Evolutionary conservation across 1,284 basidiomycete genomes (phyloP), one percentile per base, ranked within the genome.

Genomic region (Phellinidium pouzarii): DNA sequence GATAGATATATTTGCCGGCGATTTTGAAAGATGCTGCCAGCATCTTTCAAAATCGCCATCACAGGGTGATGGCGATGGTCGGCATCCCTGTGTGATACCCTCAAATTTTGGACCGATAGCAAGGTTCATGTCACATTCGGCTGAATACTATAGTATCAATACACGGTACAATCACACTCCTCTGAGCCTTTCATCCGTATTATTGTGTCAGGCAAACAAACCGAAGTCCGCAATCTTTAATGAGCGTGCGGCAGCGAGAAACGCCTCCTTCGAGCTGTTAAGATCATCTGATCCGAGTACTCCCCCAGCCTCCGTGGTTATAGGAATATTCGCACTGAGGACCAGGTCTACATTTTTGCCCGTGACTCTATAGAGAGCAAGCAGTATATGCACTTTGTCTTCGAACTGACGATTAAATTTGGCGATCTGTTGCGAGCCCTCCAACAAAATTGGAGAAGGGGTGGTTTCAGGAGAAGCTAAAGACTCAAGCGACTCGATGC

Each of bases 341-440:
- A 94, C 85, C 19, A 95, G 65, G 65, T 96, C 94, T 6, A 84
- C 78, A 25, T 71, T 71, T 65, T 86, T 90, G 48, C 68, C 65
- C 59, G 76, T 66, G n/a, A 93, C 70, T 23, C 93, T 80, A 69
- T 84, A 94, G 7, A 97, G 71, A 7, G 84, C 90, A 62, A 95
- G 72, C 17, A 82, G 74, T 56, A 95, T 83, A 51, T 77, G 77
- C 41, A 96, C 86, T 47, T 80, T 71, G 67, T 88, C 92, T 34
- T 73, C 70, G 4, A 58, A 59, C 9, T 70, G 55, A 53, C 72
- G 68, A 65, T 90, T 89, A 75, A 88, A 94, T 68, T 95, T 95
- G 47, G 72, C 74, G 42, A 94, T 79, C 8, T 60, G 58, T 64
- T 96, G 93, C 8, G 71, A 71, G 34, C 93, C 93, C 37, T 66